phyloP scores from a whole-genome alignment of 2,329 filamentous ascomycete species.

The Aspergillus caelatus region DNA sequence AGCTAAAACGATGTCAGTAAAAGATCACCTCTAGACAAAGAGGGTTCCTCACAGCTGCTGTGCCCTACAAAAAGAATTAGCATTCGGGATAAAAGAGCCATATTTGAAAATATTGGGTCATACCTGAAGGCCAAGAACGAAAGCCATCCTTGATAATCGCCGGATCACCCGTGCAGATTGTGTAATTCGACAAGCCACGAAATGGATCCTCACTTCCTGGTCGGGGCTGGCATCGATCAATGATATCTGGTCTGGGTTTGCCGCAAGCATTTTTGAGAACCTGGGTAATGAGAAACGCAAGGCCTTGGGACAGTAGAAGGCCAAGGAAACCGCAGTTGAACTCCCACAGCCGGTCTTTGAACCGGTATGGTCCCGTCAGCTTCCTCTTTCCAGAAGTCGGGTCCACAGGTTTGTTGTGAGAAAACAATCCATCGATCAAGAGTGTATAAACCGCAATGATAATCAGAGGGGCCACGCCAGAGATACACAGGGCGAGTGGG shows the following conservation, averaged over 20 bases:
- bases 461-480: slow-evolving; percentile 51
- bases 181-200: slow-evolving; percentile 48
- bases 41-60: slow-evolving; percentile 24
- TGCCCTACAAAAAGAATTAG: slow-evolving; percentile 25
- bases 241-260: slow-evolving; percentile 63
- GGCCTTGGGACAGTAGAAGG: slow-evolving; percentile 55
- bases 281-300: slow-evolving; percentile 61
- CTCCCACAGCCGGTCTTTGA: slow-evolving; percentile 63
- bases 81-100: background rate
- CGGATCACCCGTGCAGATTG: slow-evolving; percentile 56
- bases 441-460: slow-evolving; percentile 61
- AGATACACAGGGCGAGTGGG: slow-evolving; percentile 51
- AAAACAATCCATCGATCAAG: slow-evolving; percentile 61
- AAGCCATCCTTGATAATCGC: slow-evolving; percentile 61
- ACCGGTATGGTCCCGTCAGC: slow-evolving; percentile 51
- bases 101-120: slow-evolving; percentile 8
- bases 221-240: slow-evolving; percentile 55
- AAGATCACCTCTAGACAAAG: background rate
- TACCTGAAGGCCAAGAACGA: slow-evolving; percentile 60
- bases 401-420: slow-evolving; percentile 48
- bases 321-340: slow-evolving; percentile 63
- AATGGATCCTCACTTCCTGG: slow-evolving; percentile 38
- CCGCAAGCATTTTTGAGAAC: slow-evolving; percentile 62
- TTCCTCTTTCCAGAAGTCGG: slow-evolving; percentile 40
- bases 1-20: slow-evolving; percentile 39